phyloP scores from a whole-genome alignment of 2,329 filamentous ascomycete genomes.

The Aphanoascus verrucosus region DNA sequence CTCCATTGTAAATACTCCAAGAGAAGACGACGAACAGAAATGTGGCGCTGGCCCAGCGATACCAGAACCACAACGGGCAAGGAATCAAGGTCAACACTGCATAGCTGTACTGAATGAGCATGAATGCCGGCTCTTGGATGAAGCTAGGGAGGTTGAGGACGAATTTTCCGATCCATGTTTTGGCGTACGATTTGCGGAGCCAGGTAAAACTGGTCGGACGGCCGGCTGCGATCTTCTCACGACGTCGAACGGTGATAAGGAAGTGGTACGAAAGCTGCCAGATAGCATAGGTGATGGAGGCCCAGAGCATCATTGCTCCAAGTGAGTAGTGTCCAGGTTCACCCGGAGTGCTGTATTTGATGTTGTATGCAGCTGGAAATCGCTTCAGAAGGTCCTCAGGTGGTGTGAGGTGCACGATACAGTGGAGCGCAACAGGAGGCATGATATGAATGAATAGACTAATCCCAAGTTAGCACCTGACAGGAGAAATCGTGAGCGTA shows the following conservation, averaged over 20 bases:
- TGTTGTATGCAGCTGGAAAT: slow-evolving; percentile 76
- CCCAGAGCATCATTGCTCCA: slow-evolving; percentile 83
- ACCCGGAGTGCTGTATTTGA: slow-evolving; percentile 59
- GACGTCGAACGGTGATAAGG: slow-evolving; percentile 86
- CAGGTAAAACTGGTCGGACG: slow-evolving; percentile 95
- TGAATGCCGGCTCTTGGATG: slow-evolving; percentile 75
- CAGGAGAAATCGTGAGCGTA: slow-evolving; percentile 13
- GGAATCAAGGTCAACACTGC: slow-evolving; percentile 88
- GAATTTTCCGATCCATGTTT: slow-evolving; percentile 75
- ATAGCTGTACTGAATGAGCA: slow-evolving; percentile 89
- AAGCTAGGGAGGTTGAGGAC: slow-evolving; percentile 73
- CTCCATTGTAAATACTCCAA: slow-evolving; percentile 94
- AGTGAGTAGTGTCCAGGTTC: slow-evolving; percentile 71
- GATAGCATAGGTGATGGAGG: slow-evolving; percentile 77
- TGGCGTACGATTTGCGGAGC: slow-evolving; percentile 83
- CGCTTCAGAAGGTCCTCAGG: slow-evolving; percentile 53
- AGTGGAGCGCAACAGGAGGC: slow-evolving; percentile 89
- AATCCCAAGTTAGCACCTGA: slow-evolving; percentile 5
- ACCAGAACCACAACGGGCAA: slow-evolving; percentile 91
- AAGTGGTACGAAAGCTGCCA: slow-evolving; percentile 94
- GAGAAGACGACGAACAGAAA: slow-evolving; percentile 78
- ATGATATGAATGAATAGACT: slow-evolving; percentile 99
- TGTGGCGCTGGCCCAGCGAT: slow-evolving; percentile 60
- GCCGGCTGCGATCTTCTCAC: slow-evolving; percentile 89
- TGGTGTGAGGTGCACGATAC: slow-evolving; percentile 72